Evolutionary conservation across 2,329 filamentous ascomycete species (phyloP).

Genomic region (Acrocalymma vagum): DNA sequence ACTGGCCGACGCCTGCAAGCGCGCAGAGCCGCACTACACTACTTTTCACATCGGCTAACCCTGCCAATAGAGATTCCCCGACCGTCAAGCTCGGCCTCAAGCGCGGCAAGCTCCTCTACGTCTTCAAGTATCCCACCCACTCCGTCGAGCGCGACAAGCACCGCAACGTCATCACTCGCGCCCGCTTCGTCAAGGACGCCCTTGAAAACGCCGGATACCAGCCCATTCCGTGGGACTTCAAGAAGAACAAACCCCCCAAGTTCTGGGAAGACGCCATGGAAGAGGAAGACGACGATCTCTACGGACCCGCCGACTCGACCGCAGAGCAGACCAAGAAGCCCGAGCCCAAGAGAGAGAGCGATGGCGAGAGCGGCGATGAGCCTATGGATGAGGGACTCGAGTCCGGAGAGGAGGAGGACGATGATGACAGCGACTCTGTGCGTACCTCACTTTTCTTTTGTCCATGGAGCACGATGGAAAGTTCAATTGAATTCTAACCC

Average conservation of each 20-base stretch:
- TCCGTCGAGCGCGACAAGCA: slow-evolving; percentile 35
- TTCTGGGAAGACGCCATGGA: slow-evolving; percentile 51
- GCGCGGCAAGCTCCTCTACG: slow-evolving; percentile 29
- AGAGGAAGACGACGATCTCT: slow-evolving; percentile 63
- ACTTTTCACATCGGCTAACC: slow-evolving; percentile 36
- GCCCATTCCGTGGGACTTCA: slow-evolving; percentile 34
- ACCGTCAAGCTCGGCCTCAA: slow-evolving; percentile 30
- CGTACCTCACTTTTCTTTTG: slow-evolving; percentile 17
- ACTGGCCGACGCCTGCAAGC: slow-evolving; percentile 18
- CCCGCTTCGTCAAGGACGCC: slow-evolving; percentile 27
- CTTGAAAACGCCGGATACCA: slow-evolving; percentile 27
- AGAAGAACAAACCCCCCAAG: slow-evolving; percentile 28
- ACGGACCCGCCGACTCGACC: slow-evolving; percentile 48
- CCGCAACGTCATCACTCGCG: slow-evolving; percentile 35
- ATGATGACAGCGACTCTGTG: slow-evolving; percentile 55
- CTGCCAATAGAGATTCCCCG: slow-evolving; percentile 19
- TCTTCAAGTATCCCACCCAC: slow-evolving; percentile 31
- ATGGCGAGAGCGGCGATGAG: slow-evolving; percentile 50
- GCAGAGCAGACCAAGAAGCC: slow-evolving; percentile 28
- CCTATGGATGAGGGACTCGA: slow-evolving; percentile 55
- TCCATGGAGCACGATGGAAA: not conserved
- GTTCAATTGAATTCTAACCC: slow-evolving; percentile 33
- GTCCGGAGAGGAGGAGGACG: slow-evolving; percentile 55
- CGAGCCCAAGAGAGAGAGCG: slow-evolving; percentile 34
- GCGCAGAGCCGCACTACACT: slow-evolving; percentile 25